A percentile compares a stretch with the other conserved stretches of the same genome.
Evolutionary conservation across 2,329 filamentous ascomycete genomes (phyloP).

Genomic region (Didymella glomerata): DNA sequence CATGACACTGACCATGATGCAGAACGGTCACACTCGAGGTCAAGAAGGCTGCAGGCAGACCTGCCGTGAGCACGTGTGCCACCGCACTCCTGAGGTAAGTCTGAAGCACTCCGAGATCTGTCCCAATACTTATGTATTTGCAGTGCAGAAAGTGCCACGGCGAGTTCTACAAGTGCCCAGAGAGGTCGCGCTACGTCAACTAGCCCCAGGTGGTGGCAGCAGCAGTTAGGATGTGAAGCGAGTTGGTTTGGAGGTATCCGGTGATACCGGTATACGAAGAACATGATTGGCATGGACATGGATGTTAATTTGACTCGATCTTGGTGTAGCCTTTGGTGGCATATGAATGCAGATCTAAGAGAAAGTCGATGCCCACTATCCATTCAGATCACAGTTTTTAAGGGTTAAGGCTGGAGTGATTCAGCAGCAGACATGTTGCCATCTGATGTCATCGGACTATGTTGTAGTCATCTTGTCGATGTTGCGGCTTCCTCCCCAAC

Average conservation of each 20-base stretch:
- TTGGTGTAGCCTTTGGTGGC: not conserved
- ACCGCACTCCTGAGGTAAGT: constrained; percentile 18
- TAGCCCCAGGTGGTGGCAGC: not conserved
- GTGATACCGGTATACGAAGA: not conserved
- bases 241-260: not conserved
- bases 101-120: not conserved
- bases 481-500: no score
- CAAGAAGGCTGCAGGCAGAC: constrained; percentile 21
- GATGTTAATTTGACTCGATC: not conserved
- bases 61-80: constrained; percentile 23
- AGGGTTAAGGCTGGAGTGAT: no score
- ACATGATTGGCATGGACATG: not conserved
- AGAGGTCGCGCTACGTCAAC: constrained; percentile 8
- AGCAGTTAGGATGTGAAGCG: not conserved
- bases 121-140: not conserved
- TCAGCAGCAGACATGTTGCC: no score
- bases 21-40: constrained; percentile 20
- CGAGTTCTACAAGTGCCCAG: constrained; percentile 18
- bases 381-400: no score
- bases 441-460: no score
- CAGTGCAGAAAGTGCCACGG: constrained; percentile 20
- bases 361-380: not conserved
- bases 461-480: no score
- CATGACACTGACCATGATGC: not conserved
- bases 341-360: not conserved